These are phyloP conservation scores for Gillenia trifoliata DNA, from an alignment of 306 rosid species.

Conservation along the genomic window DNA sequence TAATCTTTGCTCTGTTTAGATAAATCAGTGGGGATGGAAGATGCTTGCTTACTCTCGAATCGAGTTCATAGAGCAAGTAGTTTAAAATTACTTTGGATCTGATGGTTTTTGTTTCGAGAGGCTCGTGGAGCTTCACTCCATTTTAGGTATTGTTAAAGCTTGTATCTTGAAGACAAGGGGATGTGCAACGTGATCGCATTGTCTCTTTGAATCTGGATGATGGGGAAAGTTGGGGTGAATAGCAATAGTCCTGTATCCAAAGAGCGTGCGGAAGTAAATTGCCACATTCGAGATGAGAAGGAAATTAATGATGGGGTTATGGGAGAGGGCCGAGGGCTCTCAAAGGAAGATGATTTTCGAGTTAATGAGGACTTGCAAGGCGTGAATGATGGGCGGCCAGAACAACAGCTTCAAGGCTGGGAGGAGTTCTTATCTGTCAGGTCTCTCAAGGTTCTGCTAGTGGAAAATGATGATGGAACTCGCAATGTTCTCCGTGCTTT, in stretches of 20 bases:
- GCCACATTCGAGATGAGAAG: conserved; percentile 11
- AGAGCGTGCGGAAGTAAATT: conserved; percentile 6
- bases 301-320: conserved; percentile 10
- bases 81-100: no score
- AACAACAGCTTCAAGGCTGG: conserved; percentile 25
- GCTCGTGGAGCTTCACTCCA: no score
- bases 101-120: no score
- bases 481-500: conserved; percentile 33
- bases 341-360: neutral
- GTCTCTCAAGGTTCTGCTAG: conserved; percentile 34
- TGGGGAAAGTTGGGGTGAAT: conserved; percentile 19
- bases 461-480: conserved; percentile 41
- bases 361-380: conserved; percentile 11
- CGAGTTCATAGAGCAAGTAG: no score
- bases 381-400: neutral
- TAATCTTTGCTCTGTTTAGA: no score
- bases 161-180: no score
- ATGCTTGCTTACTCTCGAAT: no score
- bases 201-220: conserved; percentile 21
- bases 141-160: no score
- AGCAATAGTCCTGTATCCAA: conserved; percentile 8
- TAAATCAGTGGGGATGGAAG: no score
- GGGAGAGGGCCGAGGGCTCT: no score
- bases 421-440: conserved; percentile 32
- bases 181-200: no score